These are phyloP conservation scores for Solanum paucissectum DNA, from an alignment of 257 asterid species.

Conservation along the genomic window DNA sequence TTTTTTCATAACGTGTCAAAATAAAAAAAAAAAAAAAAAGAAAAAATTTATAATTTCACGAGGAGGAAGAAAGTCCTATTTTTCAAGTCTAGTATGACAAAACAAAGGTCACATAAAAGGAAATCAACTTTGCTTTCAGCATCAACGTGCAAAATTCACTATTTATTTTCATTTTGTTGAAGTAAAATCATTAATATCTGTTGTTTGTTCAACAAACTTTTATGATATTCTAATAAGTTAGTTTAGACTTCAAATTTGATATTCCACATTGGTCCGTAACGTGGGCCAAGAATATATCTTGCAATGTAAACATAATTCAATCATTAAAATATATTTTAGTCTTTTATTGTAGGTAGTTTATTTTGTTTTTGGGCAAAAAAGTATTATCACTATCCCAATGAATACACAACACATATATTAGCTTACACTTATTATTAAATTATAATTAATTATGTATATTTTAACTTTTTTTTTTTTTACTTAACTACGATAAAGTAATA, in stretches of 20 bases:
- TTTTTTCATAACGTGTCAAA: background rate
- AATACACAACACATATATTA: no score
- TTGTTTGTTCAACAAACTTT: background rate
- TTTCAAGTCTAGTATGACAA: background rate
- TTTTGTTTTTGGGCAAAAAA: background rate
- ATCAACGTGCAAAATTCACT: background rate
- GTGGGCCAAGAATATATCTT: no score
- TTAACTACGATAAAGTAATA: no score
- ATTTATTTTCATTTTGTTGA: background rate
- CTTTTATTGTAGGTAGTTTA: background rate
- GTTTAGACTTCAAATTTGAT: background rate
- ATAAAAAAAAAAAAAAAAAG: no score
- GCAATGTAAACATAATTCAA: no score
- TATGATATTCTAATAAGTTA: background rate
- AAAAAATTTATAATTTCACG: background rate
- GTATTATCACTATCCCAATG: rapidly evolving
- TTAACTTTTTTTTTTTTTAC: background rate
- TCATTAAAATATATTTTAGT: no score
- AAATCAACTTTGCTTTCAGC: background rate
- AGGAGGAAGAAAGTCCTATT: background rate
- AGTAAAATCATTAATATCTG: background rate
- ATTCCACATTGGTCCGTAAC: background rate
- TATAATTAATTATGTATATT: no score
- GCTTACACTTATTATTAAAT: no score
- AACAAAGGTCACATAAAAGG: background rate